Conservation (phyloP, 352 stramenopile genomes). For the Pythium oligandrum region DNA sequence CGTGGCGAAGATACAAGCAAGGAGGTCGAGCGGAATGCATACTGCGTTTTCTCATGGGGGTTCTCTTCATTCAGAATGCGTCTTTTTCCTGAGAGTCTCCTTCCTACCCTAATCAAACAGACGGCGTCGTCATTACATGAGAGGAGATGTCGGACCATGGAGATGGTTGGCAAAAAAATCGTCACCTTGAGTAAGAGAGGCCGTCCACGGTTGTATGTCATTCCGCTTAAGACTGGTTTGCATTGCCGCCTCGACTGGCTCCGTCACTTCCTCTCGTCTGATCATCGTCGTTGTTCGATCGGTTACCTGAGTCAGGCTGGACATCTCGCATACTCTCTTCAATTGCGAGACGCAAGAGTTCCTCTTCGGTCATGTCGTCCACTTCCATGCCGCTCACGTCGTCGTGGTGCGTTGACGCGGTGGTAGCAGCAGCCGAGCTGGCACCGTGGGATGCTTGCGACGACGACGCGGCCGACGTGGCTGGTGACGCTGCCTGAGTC, state of each 20-base stretch:
- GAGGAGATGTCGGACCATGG: neutral
- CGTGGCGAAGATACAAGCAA: no score
- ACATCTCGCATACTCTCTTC: slow-evolving; percentile 86
- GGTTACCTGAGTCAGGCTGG: slow-evolving; percentile 54
- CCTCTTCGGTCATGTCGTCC: slow-evolving; percentile 85
- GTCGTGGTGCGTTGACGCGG: slow-evolving; percentile 69
- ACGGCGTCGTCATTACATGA: slow-evolving; percentile 4
- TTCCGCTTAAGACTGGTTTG: no score
- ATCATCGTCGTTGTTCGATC: slow-evolving; percentile 29
- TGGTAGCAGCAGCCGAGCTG: slow-evolving; percentile 65
- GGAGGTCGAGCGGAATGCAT: no score
- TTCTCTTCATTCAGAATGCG: no score
- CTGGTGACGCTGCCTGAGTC: slow-evolving; percentile 55
- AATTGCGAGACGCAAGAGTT: slow-evolving; percentile 80
- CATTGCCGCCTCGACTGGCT: neutral
- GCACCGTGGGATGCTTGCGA: slow-evolving; percentile 65
- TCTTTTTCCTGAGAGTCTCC: neutral
- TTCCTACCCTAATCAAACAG: slow-evolving; percentile 21
- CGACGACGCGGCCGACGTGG: slow-evolving; percentile 69
- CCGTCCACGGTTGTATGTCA: no score
- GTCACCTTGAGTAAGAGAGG: slow-evolving; percentile 8
- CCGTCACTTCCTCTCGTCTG: slow-evolving; percentile 16
- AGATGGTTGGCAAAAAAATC: slow-evolving; percentile 6
- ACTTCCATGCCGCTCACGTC: slow-evolving; percentile 78
- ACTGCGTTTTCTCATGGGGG: no score